Conservation (phyloP, 495 filamentous ascomycete genomes). For the Barbatosphaeria neglecta region DNA sequence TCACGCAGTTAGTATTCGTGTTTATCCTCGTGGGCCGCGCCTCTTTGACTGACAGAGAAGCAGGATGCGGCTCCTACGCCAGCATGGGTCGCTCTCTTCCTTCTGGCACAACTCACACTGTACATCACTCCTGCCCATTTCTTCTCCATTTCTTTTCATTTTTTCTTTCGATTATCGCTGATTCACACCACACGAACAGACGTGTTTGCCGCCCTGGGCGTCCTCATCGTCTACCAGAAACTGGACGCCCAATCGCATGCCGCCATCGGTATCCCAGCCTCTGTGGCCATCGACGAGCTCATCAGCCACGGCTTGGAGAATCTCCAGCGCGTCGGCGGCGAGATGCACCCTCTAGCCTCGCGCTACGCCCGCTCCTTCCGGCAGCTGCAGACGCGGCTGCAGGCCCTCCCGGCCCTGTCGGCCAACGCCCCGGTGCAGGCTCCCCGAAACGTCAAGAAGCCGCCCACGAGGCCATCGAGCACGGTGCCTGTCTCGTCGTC, state of each 20-base stretch:
- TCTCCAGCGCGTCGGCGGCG: constrained; percentile 2
- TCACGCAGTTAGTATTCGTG: neutral
- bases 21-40: too few relatives aligned
- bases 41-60: neutral
- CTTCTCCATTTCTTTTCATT: neutral
- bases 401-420: neutral
- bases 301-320: constrained; percentile 2
- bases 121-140: neutral
- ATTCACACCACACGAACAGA: neutral
- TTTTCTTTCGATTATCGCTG: neutral
- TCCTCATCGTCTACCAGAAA: constrained; percentile 2
- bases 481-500: neutral
- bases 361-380: constrained; percentile 4
- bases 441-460: neutral
- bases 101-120: constrained; percentile 5
- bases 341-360: constrained; percentile 2
- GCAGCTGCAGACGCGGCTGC: constrained; percentile 3
- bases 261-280: neutral
- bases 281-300: neutral
- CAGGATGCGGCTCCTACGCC: neutral
- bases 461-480: neutral
- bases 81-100: neutral
- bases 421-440: neutral
- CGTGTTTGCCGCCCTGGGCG: constrained; percentile 1
- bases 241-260: constrained; percentile 1